A percentile compares a stretch with the other conserved stretches of the same genome.
These are phyloP conservation scores for Pleurotus sapidus DNA, from an alignment of 768 basidiomycete genomes.

Conservation along the genomic window DNA sequence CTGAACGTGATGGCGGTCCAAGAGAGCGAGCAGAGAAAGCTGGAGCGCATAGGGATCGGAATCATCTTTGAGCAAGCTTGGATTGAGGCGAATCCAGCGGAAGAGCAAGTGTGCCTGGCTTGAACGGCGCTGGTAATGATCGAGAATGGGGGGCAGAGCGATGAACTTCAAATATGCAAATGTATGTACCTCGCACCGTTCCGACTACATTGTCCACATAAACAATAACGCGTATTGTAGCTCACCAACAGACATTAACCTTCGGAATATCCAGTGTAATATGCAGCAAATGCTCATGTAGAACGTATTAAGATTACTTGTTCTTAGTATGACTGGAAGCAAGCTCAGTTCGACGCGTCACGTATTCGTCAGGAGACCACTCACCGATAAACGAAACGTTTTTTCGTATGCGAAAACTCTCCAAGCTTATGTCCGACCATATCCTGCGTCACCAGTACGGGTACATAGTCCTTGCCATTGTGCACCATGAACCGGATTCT, in stretches of 20 bases:
- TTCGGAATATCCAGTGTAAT: no score
- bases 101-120: neutral
- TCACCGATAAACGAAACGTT: slow-evolving; percentile 82
- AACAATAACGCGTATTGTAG: no score
- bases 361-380: slow-evolving; percentile 27
- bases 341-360: neutral
- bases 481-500: slow-evolving; percentile 91
- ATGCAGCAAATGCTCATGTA: no score
- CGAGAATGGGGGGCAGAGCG: no score
- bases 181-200: no score
- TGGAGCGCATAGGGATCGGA: neutral
- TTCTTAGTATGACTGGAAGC: slow-evolving; percentile 5
- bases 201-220: no score
- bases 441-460: slow-evolving; percentile 87
- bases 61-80: neutral
- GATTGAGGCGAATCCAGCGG: neutral
- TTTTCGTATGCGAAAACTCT: slow-evolving; percentile 90
- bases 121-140: neutral
- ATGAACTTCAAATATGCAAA: no score
- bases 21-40: neutral
- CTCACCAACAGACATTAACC: no score
- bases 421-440: slow-evolving; percentile 99
- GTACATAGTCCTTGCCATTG: slow-evolving; percentile 88
- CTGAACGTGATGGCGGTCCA: neutral
- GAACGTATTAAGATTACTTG: neutral